These are phyloP conservation scores for Obelidium mucronatum DNA, from an alignment of 192 early-diverging fungal species.

Conservation along the genomic window DNA sequence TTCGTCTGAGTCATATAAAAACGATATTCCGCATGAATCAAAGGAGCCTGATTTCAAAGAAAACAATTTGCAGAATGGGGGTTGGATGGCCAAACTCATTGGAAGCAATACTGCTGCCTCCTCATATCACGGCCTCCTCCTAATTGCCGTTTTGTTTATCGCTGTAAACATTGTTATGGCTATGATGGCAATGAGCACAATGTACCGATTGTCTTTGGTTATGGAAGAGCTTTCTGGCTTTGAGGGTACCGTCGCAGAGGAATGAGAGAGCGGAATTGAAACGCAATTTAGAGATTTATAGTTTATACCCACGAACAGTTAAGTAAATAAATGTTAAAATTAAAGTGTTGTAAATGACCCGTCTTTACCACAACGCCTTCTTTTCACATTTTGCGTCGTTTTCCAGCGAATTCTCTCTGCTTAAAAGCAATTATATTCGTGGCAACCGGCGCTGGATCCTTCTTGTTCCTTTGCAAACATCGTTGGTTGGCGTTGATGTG, in stretches of 20 bases:
- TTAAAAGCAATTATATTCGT: background rate
- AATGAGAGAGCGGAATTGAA: too few species aligned
- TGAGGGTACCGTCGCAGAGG: too few species aligned
- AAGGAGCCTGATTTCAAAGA: too few species aligned
- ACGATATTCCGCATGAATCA: too few species aligned
- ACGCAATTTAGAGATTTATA: too few species aligned
- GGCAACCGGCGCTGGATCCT: background rate
- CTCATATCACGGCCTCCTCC: too few species aligned
- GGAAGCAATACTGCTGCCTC: too few species aligned
- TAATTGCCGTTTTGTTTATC: background rate
- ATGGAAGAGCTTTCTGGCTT: background rate
- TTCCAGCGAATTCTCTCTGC: background rate
- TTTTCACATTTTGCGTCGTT: slow-evolving; percentile 1
- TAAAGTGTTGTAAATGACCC: background rate
- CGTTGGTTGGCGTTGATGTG: background rate
- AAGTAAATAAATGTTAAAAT: background rate
- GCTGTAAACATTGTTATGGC: background rate
- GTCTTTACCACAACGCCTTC: background rate
- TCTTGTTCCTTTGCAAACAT: background rate
- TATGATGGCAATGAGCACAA: background rate
- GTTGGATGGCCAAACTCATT: too few species aligned
- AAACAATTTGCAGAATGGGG: too few species aligned
- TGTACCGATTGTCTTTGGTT: background rate
- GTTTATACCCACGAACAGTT: too few species aligned
- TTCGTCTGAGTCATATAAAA: too few species aligned